phyloP scores from a whole-genome alignment of 2,329 filamentous ascomycete species.

The Colletotrichum simmondsii region DNA sequence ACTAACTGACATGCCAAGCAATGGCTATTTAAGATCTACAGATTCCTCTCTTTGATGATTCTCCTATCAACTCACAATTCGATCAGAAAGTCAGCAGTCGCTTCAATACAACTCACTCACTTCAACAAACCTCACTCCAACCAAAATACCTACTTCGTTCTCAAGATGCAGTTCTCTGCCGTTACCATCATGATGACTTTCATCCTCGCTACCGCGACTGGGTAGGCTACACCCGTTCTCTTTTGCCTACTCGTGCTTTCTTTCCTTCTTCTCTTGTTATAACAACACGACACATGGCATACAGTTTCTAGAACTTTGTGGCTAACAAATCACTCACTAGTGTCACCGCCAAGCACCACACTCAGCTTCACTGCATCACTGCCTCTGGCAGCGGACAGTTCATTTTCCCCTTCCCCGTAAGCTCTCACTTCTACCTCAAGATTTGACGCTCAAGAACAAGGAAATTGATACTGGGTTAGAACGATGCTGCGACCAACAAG shows the following conservation, averaged over 20 bases:
- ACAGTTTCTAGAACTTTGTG: not conserved
- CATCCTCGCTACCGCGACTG: not conserved
- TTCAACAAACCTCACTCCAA: not conserved
- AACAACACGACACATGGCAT: too few relatives aligned
- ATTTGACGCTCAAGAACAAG: too few relatives aligned
- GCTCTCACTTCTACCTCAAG: not conserved
- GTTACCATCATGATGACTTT: not conserved
- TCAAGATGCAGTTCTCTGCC: not conserved
- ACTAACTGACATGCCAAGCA: not conserved
- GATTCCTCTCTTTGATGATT: not conserved
- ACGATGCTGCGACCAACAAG: constrained; percentile 7
- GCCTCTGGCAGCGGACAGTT: constrained; percentile 7
- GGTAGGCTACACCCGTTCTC: not conserved
- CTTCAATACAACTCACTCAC: not conserved
- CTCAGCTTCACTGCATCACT: not conserved
- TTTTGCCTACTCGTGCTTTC: too few relatives aligned
- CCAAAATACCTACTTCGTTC: not conserved
- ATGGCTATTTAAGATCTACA: not conserved
- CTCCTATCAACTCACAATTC: not conserved
- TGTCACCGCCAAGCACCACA: not conserved
- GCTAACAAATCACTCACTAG: not conserved
- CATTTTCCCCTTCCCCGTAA: constrained; percentile 4
- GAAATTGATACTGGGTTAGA: not conserved
- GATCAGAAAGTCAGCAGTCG: not conserved
- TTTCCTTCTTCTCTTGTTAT: not conserved